Base-by-base conservation (phyloP, 2,329 filamentous ascomycete genomes). In the Colletotrichum sublineola region DNA sequence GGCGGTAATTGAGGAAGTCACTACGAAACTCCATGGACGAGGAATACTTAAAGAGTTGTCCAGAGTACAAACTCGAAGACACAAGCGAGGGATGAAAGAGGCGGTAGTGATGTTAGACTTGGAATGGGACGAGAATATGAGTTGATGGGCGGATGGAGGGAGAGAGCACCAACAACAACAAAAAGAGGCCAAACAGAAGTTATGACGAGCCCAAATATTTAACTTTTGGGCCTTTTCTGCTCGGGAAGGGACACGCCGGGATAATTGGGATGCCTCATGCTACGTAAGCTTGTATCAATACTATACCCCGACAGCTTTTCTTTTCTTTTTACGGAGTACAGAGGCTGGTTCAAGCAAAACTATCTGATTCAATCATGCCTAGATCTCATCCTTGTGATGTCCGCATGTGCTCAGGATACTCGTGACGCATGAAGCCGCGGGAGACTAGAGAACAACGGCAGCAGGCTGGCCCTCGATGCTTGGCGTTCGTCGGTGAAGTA, bases 1-100 rank as follows among this genome's bases (percentile, higher is more conserved):
- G 70, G 70, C 70, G 70, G 48, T 73, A 50, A 70, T 52, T 48
- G 11, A 33, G 20, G 12, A 36, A 24, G 9, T 24, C 20, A n/a
- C 5, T 1, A 15, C 24, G 20, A 20, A 6, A 55, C 18, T 33
- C 3, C 7, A 29, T 5, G 62, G 1, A n/a, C 5, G 36, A 31
- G 9, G 62, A 29, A 42, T 8, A 8, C 44, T 29, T 18, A 14
- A 5, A 33, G 36, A 29, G 18, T 5, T 46, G 6, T 36, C 38
- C 50, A 9, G 3, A 12, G 9, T 5, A n/a, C 20, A 15, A 31
- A 46, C 62, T 18, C 5, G 62, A 15, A 33, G 50, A 42, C 20
- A n/a, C 1, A 24, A 62, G 44, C 24, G 11, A 20, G 31, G 33
- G 29, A 63, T 29, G 61, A 63, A 38, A 53, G 61, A 56, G 38